A percentile compares a stretch with the other conserved stretches of the same genome.
These are phyloP conservation scores for Sanghuangporus sanghuang DNA, from an alignment of 1,284 basidiomycete genomes.

Conservation along the genomic window DNA sequence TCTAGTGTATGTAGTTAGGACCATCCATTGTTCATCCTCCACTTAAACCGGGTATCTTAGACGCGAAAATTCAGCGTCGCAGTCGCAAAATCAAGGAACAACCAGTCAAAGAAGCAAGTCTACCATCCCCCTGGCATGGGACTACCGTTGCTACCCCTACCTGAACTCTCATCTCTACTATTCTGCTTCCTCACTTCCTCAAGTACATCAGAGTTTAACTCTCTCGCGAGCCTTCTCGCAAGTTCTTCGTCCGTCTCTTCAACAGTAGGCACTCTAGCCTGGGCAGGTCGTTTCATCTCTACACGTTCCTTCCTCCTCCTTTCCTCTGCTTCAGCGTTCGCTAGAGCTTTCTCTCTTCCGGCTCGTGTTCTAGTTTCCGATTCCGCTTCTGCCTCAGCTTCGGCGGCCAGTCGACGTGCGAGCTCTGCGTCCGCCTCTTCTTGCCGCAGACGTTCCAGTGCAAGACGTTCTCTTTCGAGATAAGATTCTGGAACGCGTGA, in stretches of 20 bases:
- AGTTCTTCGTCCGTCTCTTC: conserved; percentile 20
- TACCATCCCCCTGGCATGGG: conserved; percentile 11
- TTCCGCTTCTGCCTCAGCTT: not conserved
- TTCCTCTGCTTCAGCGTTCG: not conserved
- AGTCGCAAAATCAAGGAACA: not conserved
- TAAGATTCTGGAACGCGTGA: conserved; percentile 8
- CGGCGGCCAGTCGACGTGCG: conserved; percentile 8
- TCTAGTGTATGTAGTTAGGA: no score
- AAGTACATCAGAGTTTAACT: conserved; percentile 16
- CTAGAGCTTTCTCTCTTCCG: not conserved
- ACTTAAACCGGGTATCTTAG: no score
- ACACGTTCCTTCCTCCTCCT: not conserved
- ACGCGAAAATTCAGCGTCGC: no score
- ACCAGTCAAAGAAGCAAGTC: not conserved
- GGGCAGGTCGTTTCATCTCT: not conserved
- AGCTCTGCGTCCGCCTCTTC: conserved; percentile 18
- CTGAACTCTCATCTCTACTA: not conserved
- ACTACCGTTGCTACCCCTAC: not conserved
- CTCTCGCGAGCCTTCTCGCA: conserved; percentile 18
- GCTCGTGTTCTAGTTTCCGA: not conserved
- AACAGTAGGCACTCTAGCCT: conserved; percentile 7
- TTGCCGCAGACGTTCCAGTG: conserved; percentile 15
- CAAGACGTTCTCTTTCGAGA: conserved; percentile 9
- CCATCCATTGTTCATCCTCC: no score
- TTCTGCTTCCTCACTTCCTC: conserved; percentile 1